Evolutionary conservation across 805 yeast species (phyloP).

Genomic region (Kodamaea laetipori): DNA sequence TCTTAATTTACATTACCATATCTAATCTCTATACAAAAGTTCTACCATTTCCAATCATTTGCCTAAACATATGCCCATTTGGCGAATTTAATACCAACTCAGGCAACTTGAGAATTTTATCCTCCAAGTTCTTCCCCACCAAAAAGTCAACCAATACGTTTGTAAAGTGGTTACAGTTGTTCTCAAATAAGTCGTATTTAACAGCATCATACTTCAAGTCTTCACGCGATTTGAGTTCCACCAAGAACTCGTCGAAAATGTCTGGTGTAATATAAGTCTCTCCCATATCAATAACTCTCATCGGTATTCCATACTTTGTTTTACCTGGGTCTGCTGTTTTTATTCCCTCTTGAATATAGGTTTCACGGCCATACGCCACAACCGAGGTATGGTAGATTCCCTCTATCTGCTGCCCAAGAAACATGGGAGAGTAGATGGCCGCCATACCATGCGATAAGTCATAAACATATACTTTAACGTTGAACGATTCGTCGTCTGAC

Average conservation of each 20-base stretch:
- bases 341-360: conserved; percentile 63
- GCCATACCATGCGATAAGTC: conserved; percentile 68
- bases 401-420: conserved; percentile 56
- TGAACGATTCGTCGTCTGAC: conserved; percentile 27
- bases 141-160: conserved; percentile 58
- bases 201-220: conserved; percentile 46
- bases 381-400: conserved; percentile 71
- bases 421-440: conserved; percentile 46
- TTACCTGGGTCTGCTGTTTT: conserved; percentile 45
- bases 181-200: conserved; percentile 57
- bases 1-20: no score
- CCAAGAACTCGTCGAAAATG: conserved; percentile 53
- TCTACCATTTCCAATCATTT: conserved; percentile 32
- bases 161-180: conserved; percentile 71
- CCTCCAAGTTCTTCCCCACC: conserved; percentile 57
- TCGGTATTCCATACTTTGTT: conserved; percentile 62
- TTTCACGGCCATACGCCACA: conserved; percentile 54
- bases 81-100: conserved; percentile 47
- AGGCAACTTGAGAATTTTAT: conserved; percentile 54
- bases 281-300: conserved; percentile 55
- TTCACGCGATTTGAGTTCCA: conserved; percentile 45
- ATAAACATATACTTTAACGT: conserved; percentile 60
- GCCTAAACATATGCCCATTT: conserved; percentile 36
- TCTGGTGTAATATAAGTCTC: conserved; percentile 53
- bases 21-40: conserved; percentile 13